These are phyloP conservation scores for Ogataea thermomethanolica DNA, from an alignment of 805 yeast species.

Conservation along the genomic window DNA sequence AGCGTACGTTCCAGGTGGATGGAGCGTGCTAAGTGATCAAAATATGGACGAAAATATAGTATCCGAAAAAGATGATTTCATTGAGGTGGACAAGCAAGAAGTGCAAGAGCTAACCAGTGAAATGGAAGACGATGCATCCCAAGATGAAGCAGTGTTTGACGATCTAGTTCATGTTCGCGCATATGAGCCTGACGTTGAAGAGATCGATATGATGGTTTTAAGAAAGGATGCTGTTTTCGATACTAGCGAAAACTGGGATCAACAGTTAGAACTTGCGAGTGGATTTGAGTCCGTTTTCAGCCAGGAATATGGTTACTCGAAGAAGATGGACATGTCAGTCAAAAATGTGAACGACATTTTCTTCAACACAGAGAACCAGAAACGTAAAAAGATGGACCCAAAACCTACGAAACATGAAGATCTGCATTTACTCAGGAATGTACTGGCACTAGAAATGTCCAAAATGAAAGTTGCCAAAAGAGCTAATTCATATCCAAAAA, in stretches of 20 bases:
- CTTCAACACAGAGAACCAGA: conserved; percentile 14
- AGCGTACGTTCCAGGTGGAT: conserved; percentile 32
- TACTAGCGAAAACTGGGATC: conserved; percentile 58
- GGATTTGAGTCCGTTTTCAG: conserved; percentile 41
- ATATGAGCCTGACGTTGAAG: conserved; percentile 62
- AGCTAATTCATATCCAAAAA: conserved; percentile 36
- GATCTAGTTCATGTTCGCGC: conserved; percentile 58
- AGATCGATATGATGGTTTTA: conserved; percentile 42
- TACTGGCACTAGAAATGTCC: conserved; percentile 17
- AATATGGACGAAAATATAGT: conserved; percentile 9
- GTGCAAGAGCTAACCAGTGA: conserved; percentile 18
- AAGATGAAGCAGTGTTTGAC: conserved; percentile 5
- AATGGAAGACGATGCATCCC: conserved; percentile 5
- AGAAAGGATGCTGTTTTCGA: conserved; percentile 43
- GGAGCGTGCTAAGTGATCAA: conserved; percentile 19
- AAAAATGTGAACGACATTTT: conserved; percentile 23
- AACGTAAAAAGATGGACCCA: conserved; percentile 9
- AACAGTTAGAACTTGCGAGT: conserved; percentile 54
- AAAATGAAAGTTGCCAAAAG: conserved; percentile 8
- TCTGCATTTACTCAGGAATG: conserved; percentile 5
- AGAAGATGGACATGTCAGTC: conserved; percentile 16
- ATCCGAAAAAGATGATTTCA: conserved; percentile 5
- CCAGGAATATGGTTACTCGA: conserved; percentile 14
- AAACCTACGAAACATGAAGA: conserved; percentile 8
- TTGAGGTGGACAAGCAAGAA: conserved; percentile 7